Percentiles rank a stretch among this genome's conserved stretches.
Conservation (phyloP, 2,329 filamentous ascomycete species). For the Botryosphaeria dothidea region DNA sequence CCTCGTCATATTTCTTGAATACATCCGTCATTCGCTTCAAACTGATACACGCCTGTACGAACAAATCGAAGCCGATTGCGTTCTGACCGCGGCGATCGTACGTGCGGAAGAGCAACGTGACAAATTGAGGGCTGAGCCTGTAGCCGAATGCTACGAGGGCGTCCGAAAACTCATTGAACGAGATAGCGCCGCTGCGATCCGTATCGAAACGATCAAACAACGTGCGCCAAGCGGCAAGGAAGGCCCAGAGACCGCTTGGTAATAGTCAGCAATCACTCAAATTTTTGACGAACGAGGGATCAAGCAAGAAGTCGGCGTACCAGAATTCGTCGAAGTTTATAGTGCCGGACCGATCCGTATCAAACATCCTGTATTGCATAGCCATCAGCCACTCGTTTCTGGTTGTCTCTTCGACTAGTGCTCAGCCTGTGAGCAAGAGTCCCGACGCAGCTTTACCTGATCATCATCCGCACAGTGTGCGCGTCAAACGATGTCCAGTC, state of each 20-base stretch:
- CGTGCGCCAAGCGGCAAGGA: slow-evolving; percentile 88
- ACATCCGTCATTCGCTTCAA: slow-evolving; percentile 99
- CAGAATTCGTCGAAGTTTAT: slow-evolving; percentile 97
- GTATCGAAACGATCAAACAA: slow-evolving; percentile 95
- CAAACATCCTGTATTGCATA: slow-evolving; percentile 74
- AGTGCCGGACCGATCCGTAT: slow-evolving; percentile 82
- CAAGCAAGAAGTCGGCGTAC: slow-evolving; percentile 32
- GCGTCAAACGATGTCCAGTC: slow-evolving; percentile 94
- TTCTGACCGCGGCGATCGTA: slow-evolving; percentile 66
- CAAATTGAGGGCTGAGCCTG: slow-evolving; percentile 79
- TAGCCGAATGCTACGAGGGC: slow-evolving; percentile 92
- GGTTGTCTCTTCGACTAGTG: not conserved
- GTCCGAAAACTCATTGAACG: slow-evolving; percentile 81
- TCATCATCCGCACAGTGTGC: slow-evolving; percentile 98
- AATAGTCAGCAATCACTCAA: not conserved
- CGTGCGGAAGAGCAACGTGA: slow-evolving; percentile 80
- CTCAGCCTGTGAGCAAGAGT: not conserved
- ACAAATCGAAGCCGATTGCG: slow-evolving; percentile 74
- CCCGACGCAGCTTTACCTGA: slow-evolving; percentile 48
- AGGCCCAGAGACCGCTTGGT: slow-evolving; percentile 79
- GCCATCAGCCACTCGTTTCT: not conserved
- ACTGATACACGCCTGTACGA: slow-evolving; percentile 95
- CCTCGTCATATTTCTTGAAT: slow-evolving; percentile 98
- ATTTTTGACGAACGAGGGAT: not conserved
- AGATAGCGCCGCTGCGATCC: slow-evolving; percentile 85